Evolutionary conservation across 2,329 filamentous ascomycete species (phyloP).

Genomic region (Leptoxyphium fumago): DNA sequence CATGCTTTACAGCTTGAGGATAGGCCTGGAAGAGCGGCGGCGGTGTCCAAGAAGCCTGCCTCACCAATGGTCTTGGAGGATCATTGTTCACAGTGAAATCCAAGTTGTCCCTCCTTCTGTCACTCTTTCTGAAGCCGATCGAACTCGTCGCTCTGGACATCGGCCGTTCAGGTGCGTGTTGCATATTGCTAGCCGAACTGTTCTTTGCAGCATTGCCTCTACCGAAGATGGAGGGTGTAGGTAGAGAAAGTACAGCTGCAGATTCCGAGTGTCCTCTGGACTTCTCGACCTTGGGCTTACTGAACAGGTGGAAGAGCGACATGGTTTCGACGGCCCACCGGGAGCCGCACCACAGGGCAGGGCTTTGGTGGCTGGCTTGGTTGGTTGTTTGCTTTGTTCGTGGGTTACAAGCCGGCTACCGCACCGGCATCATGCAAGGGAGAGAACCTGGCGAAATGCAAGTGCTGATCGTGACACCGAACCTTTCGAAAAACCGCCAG

Average conservation of each 20-base stretch:
- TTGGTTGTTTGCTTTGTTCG: too few species aligned
- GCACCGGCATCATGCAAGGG: too few species aligned
- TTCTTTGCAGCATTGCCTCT: conserved; percentile 2
- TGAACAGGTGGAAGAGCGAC: conserved; percentile 37
- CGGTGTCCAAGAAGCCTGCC: conserved; percentile 22
- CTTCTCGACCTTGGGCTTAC: conserved; percentile 33
- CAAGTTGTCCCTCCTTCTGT: not conserved
- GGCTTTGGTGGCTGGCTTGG: too few species aligned
- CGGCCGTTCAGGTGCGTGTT: not conserved
- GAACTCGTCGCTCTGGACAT: conserved; percentile 2
- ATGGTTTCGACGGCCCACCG: conserved; percentile 18
- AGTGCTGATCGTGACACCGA: too few species aligned
- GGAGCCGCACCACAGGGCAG: too few species aligned
- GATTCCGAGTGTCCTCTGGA: conserved; percentile 31
- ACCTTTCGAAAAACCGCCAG: too few species aligned
- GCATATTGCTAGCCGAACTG: conserved; percentile 3
- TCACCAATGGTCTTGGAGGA: not conserved
- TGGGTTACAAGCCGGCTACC: too few species aligned
- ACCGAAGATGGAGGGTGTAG: conserved; percentile 3
- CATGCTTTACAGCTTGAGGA: conserved; percentile 66
- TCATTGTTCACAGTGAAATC: not conserved
- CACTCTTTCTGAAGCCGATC: conserved; percentile 2
- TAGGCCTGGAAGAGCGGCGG: conserved; percentile 79
- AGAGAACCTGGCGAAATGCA: too few species aligned
- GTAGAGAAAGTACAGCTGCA: conserved; percentile 21